These are phyloP conservation scores for Alopecurus myosuroides DNA, from an alignment of 176 grass and related monocot genomes.

Conservation along the genomic window DNA sequence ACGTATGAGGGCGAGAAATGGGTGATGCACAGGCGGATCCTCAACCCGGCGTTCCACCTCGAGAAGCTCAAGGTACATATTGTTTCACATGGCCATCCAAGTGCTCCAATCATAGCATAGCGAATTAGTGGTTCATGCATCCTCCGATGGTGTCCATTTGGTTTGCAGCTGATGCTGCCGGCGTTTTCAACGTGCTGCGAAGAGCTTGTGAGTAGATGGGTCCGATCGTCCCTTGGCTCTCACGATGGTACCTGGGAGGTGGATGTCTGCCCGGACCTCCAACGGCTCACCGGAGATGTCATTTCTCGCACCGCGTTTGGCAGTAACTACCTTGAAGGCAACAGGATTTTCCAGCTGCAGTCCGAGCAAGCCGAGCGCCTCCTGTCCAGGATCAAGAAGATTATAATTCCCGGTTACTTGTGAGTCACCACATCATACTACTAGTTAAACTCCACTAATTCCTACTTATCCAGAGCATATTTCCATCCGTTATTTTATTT, in stretches of 20 bases:
- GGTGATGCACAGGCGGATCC: not conserved
- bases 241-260: not conserved
- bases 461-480: not conserved
- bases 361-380: not conserved
- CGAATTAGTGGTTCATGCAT: too few species aligned
- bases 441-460: not conserved
- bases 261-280: not conserved
- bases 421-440: not conserved
- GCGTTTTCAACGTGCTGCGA: not conserved
- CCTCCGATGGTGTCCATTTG: not conserved
- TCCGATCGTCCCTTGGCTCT: not conserved
- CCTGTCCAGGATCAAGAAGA: not conserved
- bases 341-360: not conserved
- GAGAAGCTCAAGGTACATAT: conserved; percentile 5
- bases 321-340: not conserved
- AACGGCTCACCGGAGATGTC: not conserved
- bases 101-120: not conserved
- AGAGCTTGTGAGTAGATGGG: conserved; percentile 1
- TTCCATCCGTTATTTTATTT: too few species aligned
- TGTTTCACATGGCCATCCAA: not conserved
- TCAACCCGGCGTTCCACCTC: not conserved
- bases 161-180: conserved; percentile 3
- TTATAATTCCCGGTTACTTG: not conserved
- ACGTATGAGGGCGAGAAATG: not conserved
- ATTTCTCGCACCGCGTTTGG: not conserved